Percentiles rank a stretch among this genome's conserved stretches.
phyloP scores from a whole-genome alignment of 495 filamentous ascomycete genomes.

The Polyplosphaeria fusca region DNA sequence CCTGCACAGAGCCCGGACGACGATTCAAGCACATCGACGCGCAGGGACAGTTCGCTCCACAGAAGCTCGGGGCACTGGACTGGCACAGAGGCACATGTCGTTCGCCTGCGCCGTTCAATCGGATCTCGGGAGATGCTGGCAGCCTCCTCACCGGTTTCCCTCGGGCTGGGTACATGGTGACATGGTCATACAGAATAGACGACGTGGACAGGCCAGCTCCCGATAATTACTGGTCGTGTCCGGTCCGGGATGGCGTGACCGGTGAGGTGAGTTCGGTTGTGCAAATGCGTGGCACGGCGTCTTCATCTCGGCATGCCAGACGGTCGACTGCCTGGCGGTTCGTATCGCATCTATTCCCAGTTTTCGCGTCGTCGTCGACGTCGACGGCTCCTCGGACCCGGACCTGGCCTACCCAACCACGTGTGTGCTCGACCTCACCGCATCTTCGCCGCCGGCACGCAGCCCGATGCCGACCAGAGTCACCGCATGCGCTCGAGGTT shows the following conservation, averaged over 20 bases:
- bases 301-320: neutral
- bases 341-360: neutral
- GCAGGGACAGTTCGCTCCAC: too few species aligned
- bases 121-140: conserved; percentile 1
- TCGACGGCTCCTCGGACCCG: neutral
- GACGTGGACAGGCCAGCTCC: neutral
- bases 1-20: too few species aligned
- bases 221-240: neutral
- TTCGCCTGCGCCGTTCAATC: conserved; percentile 1
- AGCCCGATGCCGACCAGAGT: neutral
- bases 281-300: neutral
- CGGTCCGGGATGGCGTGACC: neutral
- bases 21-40: too few species aligned
- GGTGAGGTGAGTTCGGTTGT: neutral
- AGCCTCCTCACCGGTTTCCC: conserved; percentile 17
- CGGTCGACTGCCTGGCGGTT: neutral
- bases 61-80: too few species aligned
- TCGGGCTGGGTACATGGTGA: neutral
- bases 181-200: neutral
- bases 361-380: neutral
- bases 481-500: neutral
- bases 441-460: neutral
- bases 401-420: neutral
- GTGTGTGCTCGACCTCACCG: conserved; percentile 1
- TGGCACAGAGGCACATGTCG: too few species aligned